These are phyloP conservation scores for Cytospora piceicola DNA, from an alignment of 2,329 filamentous ascomycete species.

Conservation along the genomic window DNA sequence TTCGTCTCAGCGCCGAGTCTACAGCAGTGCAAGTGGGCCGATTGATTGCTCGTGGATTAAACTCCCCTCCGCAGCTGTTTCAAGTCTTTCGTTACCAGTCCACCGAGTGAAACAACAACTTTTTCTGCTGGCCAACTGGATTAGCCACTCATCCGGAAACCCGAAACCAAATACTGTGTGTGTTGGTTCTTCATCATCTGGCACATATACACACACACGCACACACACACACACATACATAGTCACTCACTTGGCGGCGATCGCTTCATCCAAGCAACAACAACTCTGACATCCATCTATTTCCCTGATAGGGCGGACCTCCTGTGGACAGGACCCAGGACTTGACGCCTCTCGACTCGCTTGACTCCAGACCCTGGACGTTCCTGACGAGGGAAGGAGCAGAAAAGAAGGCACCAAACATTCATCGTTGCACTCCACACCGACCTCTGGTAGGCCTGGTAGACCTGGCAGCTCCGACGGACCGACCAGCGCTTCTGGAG, in stretches of 20 bases:
- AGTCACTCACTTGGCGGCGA: slow-evolving; percentile 23
- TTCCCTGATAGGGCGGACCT: slow-evolving; percentile 21
- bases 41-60: not conserved
- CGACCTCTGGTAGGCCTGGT: too few relatives aligned
- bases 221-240: too few relatives aligned
- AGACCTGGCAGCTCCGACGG: slow-evolving; percentile 28
- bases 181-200: slow-evolving; percentile 12
- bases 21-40: not conserved
- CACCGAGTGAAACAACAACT: not conserved
- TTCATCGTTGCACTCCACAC: slow-evolving; percentile 24
- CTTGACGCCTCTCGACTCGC: slow-evolving; percentile 25
- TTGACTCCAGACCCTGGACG: slow-evolving; percentile 23
- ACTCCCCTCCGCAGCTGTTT: not conserved
- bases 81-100: not conserved
- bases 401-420: slow-evolving; percentile 11
- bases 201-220: too few relatives aligned
- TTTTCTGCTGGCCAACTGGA: not conserved
- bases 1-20: not conserved
- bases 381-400: slow-evolving; percentile 17
- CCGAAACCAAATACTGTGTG: slow-evolving; percentile 13
- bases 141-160: not conserved
- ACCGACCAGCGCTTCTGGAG: slow-evolving; percentile 27
- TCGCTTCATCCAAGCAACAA: slow-evolving; percentile 12
- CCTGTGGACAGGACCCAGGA: slow-evolving; percentile 22
- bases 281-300: slow-evolving; percentile 14